Evolutionary conservation across 768 basidiomycete species (phyloP).

Genomic region (Lentinula lateritia): DNA sequence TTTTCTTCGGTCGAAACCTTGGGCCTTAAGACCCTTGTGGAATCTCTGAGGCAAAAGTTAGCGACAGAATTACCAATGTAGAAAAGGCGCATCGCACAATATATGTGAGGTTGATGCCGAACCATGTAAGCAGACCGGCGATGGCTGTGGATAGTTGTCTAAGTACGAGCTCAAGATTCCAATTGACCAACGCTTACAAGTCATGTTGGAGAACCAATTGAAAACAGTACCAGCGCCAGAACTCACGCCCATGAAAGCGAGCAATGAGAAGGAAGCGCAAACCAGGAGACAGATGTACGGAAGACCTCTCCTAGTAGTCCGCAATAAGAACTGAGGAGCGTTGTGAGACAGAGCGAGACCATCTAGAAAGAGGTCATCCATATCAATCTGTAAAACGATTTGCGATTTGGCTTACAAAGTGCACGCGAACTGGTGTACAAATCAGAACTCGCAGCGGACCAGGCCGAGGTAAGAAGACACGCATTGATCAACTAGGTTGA

Average conservation of each 20-base stretch:
- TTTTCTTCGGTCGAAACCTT: constrained; percentile 65
- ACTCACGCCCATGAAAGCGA: constrained; percentile 81
- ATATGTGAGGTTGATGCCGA: constrained; percentile 71
- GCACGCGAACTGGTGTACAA: constrained; percentile 86
- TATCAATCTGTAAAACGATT: not conserved
- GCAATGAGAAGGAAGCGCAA: constrained; percentile 56
- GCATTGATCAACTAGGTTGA: constrained; percentile 66
- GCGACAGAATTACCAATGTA: not conserved
- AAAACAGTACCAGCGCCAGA: constrained; percentile 70
- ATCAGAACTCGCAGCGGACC: constrained; percentile 89
- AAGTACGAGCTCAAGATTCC: constrained; percentile 40
- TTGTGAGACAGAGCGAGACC: constrained; percentile 77
- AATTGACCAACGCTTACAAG: constrained; percentile 31
- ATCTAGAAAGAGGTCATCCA: constrained; percentile 36
- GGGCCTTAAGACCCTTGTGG: constrained; percentile 73
- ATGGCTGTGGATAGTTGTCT: constrained; percentile 24
- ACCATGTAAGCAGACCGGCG: constrained; percentile 76
- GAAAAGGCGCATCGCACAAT: not conserved
- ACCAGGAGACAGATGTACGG: constrained; percentile 71
- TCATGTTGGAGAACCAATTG: constrained; percentile 76
- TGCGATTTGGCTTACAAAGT: constrained; percentile 50
- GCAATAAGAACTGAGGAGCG: constrained; percentile 76
- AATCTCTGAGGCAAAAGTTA: constrained; percentile 49
- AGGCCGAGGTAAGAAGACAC: constrained; percentile 81
- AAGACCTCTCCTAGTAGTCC: constrained; percentile 65